Evolutionary conservation across 768 basidiomycete species (phyloP), one percentile per base, ranked within the genome.

Genomic region (Suillus variegatus): DNA sequence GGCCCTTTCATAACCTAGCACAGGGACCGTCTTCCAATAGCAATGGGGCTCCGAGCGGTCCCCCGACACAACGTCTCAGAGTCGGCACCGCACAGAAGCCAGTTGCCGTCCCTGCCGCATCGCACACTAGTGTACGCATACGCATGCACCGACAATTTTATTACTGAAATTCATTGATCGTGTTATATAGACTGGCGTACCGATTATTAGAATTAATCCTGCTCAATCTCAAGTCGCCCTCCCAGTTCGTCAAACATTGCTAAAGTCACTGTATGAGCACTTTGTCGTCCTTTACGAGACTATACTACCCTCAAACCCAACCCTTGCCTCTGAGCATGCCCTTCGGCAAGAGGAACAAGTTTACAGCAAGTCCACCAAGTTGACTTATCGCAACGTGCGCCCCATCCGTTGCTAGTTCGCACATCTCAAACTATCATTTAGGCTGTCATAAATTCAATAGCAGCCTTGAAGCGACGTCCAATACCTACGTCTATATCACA

Each of bases 311-410:
- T 65, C 76, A 16, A 81, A 88, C 65, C 88, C 91, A 0, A 78
- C 82, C 28, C 74, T 95, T 22, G 91, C 93, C 0, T 78, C 88
- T 0, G 88, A 93, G 62, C 91, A 97, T 77, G 88, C 95, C 4
- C 82, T 94, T 12, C 84, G 80, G 58, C 94, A 97, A 71, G 95
- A 97, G 72, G 85, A 86, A 41, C 89, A 94, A 65, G 82, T 94
- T 0, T 95, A 94, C 76, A 81, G 80, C 32, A 87, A 86, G 66
- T 86, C 91, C 0, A 89, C 82, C 61, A 94, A 92, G 76, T 74
- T 86, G 56, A 93, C 93, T 0, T 97, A 97, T 76, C 90, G 93
- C 60, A 91, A 91, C 79, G 93, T 92, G 72, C 67, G 86, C 71
- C 49, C 43, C 35, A 41, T 7, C 52, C n/a, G 12, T 56, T 61